Evolutionary conservation across 371 early-diverging fungal genomes (phyloP).

Genomic region (Mucor indicus): DNA sequence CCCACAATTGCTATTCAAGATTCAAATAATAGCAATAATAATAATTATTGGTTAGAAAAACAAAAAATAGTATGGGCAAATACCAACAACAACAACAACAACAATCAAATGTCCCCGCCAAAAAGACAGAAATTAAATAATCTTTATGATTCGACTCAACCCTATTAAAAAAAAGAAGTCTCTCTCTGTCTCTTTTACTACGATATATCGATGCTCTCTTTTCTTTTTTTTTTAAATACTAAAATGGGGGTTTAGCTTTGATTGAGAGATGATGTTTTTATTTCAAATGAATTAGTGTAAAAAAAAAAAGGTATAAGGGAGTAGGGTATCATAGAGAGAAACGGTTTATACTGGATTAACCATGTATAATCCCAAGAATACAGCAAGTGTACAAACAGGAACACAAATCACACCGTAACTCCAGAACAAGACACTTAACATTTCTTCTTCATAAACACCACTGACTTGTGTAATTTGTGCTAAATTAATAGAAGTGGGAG

Average conservation of each 20-base stretch:
- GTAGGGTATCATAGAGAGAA: too few species aligned
- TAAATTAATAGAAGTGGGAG: constrained; percentile 60
- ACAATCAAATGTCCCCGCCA: background rate
- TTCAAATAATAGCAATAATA: too few species aligned
- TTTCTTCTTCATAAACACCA: constrained; percentile 52
- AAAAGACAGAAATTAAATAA: constrained; percentile 11
- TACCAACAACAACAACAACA: background rate
- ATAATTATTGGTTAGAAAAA: too few species aligned
- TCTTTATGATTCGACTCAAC: constrained; percentile 9
- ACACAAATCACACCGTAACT: constrained; percentile 57
- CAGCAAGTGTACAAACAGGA: constrained; percentile 41
- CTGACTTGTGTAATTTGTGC: constrained; percentile 56
- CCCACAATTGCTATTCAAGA: background rate
- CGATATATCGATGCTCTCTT: too few species aligned
- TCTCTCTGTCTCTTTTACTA: background rate
- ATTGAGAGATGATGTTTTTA: too few species aligned
- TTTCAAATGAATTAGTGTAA: too few species aligned
- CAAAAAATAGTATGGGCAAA: constrained; percentile 14
- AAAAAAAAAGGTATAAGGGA: too few species aligned
- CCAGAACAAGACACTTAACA: constrained; percentile 58
- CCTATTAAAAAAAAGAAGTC: background rate
- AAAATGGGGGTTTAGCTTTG: too few species aligned
- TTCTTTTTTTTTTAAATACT: too few species aligned
- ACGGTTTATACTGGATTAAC: too few species aligned
- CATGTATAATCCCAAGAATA: constrained; percentile 14